Evolutionary conservation across 371 early-diverging fungal genomes (phyloP).

Genomic region (Batrachochytrium dendrobatidis): DNA sequence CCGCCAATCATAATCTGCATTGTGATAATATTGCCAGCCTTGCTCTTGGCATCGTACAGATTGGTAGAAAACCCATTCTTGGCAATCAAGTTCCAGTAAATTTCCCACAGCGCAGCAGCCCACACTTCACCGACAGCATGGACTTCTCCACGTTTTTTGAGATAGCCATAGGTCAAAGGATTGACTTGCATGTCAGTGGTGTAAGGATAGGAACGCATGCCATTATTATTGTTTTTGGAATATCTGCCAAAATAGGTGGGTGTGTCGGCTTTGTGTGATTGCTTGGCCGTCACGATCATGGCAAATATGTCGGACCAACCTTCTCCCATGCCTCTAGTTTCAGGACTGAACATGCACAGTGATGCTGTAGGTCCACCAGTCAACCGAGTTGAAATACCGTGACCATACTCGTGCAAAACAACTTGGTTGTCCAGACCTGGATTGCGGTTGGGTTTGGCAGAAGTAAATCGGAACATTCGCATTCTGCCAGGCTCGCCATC

Average conservation of each 20-base stretch:
- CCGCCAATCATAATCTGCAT: conserved; percentile 87
- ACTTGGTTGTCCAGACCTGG: conserved; percentile 36
- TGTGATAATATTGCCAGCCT: conserved; percentile 74
- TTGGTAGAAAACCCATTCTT: conserved; percentile 36
- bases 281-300: conserved; percentile 7
- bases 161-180: conserved; percentile 16
- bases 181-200: conserved; percentile 21
- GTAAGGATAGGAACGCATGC: conserved; percentile 28
- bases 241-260: conserved; percentile 17
- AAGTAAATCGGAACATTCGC: conserved; percentile 26
- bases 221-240: conserved; percentile 12
- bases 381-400: conserved; percentile 38
- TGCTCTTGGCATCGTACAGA: conserved; percentile 17
- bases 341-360: conserved; percentile 20
- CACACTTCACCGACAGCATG: conserved; percentile 38
- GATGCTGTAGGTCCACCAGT: conserved; percentile 31
- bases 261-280: conserved; percentile 17
- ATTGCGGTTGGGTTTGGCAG: conserved; percentile 25
- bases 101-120: conserved; percentile 65
- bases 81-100: too few species aligned
- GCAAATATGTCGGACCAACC: conserved; percentile 30
- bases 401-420: conserved; percentile 40
- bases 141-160: conserved; percentile 15
- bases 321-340: conserved; percentile 31
- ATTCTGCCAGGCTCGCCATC: conserved; percentile 33